Evolutionary conservation across 176 grass and related monocot species (phyloP), one percentile per base, ranked within the genome.

Genomic region (Zoysia pacifica): DNA sequence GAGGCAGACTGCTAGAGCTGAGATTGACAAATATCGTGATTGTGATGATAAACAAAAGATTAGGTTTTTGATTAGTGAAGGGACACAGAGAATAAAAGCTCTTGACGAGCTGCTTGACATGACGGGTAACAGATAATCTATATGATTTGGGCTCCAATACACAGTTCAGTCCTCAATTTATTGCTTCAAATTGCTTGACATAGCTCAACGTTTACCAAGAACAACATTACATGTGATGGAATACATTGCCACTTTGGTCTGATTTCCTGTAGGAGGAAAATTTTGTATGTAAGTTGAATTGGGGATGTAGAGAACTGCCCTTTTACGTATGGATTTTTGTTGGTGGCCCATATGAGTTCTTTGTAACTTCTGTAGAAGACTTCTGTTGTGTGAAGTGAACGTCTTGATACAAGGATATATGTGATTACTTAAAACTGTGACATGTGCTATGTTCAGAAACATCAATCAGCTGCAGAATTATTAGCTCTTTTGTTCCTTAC

Each of bases 61-160:
- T 70, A 84, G 59, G 35, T 99, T 93, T 89, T 76, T 99, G 60
- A 49, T 99, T 45, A 93, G 90, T 42, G 96, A 99, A 85, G 96
- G 92, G 43, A 79, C 86, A 45, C 92, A 99, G 62, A 86, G 90
- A 83, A 61, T 99, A 71, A 99, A 95, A 87, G 72, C 15, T 73
- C 96, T 99, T 65, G 92, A 99, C 86, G 96, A 99, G 80, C 90
- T 91, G 84, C 90, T 99, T 69, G 92, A 89, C 78, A 99, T 99
- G 96, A 84, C 81, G 72, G 90, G 96, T 35, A 87, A 87, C 65
- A 79, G 49, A 48, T 93, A 88, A 82, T 77, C n/a, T 83, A 76
- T 42, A 60, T 58, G 54, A 45, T 47, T 5, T 48, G 41, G 60
- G 16, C 14, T 67, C 41, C 44, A 62, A 7, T 59, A 56, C 50